phyloP scores from a whole-genome alignment of 192 early-diverging fungal genomes.

The Rhizoclosmatium sp. region DNA sequence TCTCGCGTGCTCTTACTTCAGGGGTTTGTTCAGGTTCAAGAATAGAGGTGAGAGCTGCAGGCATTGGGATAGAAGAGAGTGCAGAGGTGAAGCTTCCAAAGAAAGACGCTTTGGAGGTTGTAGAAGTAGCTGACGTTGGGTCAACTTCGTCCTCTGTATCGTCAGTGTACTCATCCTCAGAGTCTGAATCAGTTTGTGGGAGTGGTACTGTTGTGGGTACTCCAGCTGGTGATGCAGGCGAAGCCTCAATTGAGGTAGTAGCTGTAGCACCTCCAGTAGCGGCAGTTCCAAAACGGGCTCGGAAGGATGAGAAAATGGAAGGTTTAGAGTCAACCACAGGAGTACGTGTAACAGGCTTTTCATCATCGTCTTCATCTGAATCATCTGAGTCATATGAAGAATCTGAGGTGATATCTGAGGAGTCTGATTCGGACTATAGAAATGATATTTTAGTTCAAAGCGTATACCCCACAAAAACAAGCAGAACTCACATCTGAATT shows the following conservation, averaged over 20 bases:
- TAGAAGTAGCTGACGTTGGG: not conserved
- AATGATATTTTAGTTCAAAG: not conserved
- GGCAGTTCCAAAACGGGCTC: not conserved
- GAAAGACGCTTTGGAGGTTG: not conserved
- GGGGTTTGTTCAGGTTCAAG: conserved; percentile 22
- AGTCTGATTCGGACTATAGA: not conserved
- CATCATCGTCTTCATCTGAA: not conserved
- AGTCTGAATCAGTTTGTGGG: not conserved
- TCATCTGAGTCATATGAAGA: not conserved
- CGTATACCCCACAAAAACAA: not conserved
- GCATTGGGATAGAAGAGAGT: not conserved
- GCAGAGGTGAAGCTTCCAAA: not conserved
- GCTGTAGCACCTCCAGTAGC: not conserved
- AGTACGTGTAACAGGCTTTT: not conserved
- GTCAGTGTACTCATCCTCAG: not conserved
- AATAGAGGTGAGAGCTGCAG: conserved; percentile 7
- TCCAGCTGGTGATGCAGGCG: not conserved
- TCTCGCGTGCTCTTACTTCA: conserved; percentile 11
- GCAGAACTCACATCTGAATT: conserved; percentile 7
- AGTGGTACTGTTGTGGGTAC: not conserved
- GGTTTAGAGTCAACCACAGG: not conserved
- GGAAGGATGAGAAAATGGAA: not conserved
- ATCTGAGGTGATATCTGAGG: not conserved
- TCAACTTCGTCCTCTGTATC: not conserved
- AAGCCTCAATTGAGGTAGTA: not conserved